These are phyloP conservation scores for Mediolabrus comicus DNA, from an alignment of 108 stramenopile species.

Conservation along the genomic window DNA sequence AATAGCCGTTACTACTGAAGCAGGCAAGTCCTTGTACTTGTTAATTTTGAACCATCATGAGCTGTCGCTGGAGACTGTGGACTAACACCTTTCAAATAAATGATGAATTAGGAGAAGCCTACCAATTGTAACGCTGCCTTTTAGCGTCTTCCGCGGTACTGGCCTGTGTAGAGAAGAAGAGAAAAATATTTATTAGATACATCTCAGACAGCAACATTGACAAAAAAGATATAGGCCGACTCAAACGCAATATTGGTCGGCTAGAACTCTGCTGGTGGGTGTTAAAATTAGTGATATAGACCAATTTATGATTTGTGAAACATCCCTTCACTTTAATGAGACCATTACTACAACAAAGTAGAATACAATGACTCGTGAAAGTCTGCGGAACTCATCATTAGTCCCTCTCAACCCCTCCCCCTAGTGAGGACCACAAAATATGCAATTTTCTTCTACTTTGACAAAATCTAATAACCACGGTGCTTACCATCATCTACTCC, in stretches of 20 bases:
- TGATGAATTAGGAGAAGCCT: too few species aligned
- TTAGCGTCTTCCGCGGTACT: neutral
- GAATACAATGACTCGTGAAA: neutral
- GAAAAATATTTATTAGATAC: neutral
- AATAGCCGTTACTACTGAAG: too few species aligned
- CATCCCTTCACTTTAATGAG: neutral
- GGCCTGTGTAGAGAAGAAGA: neutral
- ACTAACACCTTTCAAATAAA: neutral
- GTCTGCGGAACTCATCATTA: neutral
- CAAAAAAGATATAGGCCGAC: too few species aligned
- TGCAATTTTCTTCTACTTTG: neutral
- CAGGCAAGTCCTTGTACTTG: too few species aligned
- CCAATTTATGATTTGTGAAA: neutral
- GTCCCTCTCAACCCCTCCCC: neutral
- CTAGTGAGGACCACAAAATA: neutral
- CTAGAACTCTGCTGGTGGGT: too few species aligned
- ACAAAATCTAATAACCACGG: conserved; percentile 2
- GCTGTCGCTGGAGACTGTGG: neutral
- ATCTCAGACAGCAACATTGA: neutral
- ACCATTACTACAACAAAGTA: neutral
- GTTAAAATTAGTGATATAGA: neutral
- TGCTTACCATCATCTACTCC: conserved; percentile 18
- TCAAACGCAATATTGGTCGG: too few species aligned
- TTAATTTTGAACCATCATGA: neutral
- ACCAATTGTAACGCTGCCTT: too few species aligned